Evolutionary conservation across 352 stramenopile genomes (phyloP), one percentile per base, ranked within the genome.

Genomic region (Pilasporangium apinafurcum): DNA sequence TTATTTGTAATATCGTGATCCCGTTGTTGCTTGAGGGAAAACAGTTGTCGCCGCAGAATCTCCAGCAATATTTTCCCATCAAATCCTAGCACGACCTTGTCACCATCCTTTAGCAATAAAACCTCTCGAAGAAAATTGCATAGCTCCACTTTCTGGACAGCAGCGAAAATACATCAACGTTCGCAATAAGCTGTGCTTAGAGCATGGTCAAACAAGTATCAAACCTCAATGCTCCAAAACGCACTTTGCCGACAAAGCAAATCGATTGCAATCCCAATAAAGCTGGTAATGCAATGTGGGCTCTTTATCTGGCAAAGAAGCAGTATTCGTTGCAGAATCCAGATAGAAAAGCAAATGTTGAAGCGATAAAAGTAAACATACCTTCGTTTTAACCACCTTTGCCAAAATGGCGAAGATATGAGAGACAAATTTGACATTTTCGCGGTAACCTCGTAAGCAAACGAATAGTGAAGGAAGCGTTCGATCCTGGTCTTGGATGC

Each of bases 71-170:
- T 44, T 18, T 63, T 60, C 13, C 71, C 77, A 3, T 72, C 77
- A 26, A 71, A 87, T 21, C 46, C 59, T 9, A 68, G 42, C 7
- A 86, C 62, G 17, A 78, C 60, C 16, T 76, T 57, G 37, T 51
- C 40, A 0, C 77, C 77, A 35, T 83, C 70, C 31, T 50, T 60
- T 12, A 59, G 53, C 4, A 71, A 44, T 21, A 90, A 44, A 24
- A 81, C 69, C 47, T 82, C 59, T 31, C 71, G 69, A 16, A 86
- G 37, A 28, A 90, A 90, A 26, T 80, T 79, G 52, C 57, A 71
- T 2, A 81, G 53, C 17, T 90, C 72, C 9, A 68, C 51, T n/a
- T 75, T 59, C 69, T 83, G 24, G 5, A 35, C n/a, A 25, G 5
- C 21, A 36, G n/a, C 24, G n/a, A n/a, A n/a, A n/a, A n/a, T n/a